Percentiles rank a stretch among this genome's conserved stretches.
Evolutionary conservation across 208 protist species (phyloP).

Genomic region (Trypanosoma brucei): DNA sequence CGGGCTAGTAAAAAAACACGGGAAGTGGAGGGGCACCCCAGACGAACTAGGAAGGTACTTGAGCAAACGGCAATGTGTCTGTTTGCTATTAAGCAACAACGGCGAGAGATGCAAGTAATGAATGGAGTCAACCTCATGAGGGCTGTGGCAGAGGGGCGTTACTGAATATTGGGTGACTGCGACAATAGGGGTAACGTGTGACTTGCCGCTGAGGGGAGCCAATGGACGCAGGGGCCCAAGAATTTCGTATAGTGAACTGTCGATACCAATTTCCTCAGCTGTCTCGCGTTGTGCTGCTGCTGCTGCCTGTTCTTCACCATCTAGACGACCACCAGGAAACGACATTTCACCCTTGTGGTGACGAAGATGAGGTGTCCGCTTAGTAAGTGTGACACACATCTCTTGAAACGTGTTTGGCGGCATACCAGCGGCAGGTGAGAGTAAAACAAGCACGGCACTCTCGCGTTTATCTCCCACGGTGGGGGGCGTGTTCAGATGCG

Average conservation of each 20-base stretch:
- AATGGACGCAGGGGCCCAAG: constrained; percentile 57
- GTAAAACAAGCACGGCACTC: constrained; percentile 62
- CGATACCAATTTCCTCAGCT: constrained; percentile 72
- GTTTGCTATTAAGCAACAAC: constrained; percentile 36
- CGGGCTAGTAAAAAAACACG: constrained; percentile 75
- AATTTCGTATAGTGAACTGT: constrained; percentile 34
- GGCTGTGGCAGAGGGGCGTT: constrained; percentile 44
- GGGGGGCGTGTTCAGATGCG: constrained; percentile 27
- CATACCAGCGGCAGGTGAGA: constrained; percentile 38
- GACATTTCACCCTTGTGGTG: constrained; percentile 76
- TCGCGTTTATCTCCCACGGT: not conserved
- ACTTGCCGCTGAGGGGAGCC: constrained; percentile 18
- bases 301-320: constrained; percentile 43
- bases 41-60: constrained; percentile 30
- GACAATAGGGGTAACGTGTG: constrained; percentile 50
- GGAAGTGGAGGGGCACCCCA: constrained; percentile 52
- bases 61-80: constrained; percentile 61
- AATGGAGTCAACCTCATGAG: constrained; percentile 69
- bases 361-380: constrained; percentile 50
- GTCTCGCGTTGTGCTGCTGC: constrained; percentile 70
- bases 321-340: constrained; percentile 71
- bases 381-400: constrained; percentile 84
- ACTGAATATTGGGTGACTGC: constrained; percentile 35
- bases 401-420: constrained; percentile 46
- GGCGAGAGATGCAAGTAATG: constrained; percentile 80